A percentile compares a stretch with the other conserved stretches of the same genome.
phyloP scores from a whole-genome alignment of 140 eudicot genomes.

The Oenanthe javanica region DNA sequence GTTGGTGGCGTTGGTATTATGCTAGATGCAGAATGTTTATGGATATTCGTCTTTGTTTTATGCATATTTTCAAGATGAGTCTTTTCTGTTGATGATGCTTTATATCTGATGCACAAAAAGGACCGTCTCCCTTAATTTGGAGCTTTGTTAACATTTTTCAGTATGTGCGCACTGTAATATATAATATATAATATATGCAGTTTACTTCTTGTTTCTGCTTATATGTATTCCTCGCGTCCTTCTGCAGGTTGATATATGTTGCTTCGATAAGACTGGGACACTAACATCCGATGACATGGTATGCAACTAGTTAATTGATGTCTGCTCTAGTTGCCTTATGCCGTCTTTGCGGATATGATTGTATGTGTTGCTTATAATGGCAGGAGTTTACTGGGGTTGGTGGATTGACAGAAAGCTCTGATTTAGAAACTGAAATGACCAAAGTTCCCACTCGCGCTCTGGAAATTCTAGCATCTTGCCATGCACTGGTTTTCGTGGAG shows the following conservation, averaged over 20 bases:
- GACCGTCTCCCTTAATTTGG: neutral
- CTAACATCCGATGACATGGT: constrained; percentile 99
- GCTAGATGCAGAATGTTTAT: neutral
- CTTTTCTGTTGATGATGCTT: neutral
- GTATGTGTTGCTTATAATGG: neutral
- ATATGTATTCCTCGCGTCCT: neutral
- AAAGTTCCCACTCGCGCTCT: constrained; percentile 70
- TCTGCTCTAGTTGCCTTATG: neutral
- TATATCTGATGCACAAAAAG: neutral
- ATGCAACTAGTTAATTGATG: constrained; percentile 17
- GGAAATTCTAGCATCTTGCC: constrained; percentile 98
- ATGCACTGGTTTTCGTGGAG: constrained; percentile 95
- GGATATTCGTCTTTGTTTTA: neutral
- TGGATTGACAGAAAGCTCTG: constrained; percentile 63
- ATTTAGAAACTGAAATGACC: constrained; percentile 58
- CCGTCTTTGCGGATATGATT: neutral
- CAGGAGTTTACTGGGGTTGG: constrained; percentile 96
- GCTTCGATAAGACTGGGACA: constrained; percentile 97
- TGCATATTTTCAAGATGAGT: neutral
- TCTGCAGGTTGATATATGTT: constrained; percentile 92
- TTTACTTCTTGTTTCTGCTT: neutral
- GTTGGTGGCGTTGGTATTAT: neutral
- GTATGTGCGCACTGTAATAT: neutral
- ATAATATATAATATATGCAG: neutral
- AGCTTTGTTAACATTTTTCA: neutral